A percentile compares a stretch with the other conserved stretches of the same genome.
Evolutionary conservation across 2,329 filamentous ascomycete genomes (phyloP).

Genomic region (Microcyclospora tardicrescens): DNA sequence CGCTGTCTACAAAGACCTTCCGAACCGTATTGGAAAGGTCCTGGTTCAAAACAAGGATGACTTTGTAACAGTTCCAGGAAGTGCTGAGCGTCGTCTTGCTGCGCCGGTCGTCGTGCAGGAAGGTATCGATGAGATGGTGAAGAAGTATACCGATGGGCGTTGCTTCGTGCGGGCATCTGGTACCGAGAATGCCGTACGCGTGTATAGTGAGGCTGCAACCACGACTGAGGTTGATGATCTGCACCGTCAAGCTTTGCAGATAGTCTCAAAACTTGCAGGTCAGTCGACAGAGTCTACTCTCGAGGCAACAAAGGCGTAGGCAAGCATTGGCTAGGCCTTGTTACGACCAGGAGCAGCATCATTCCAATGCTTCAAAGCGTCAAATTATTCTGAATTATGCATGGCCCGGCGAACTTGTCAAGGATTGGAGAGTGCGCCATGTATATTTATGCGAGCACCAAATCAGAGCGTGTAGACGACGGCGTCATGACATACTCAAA

Average conservation of each 20-base stretch:
- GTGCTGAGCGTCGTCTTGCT: conserved; percentile 73
- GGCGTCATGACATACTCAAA: no score
- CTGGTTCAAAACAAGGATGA: conserved; percentile 77
- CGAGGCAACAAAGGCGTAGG: no score
- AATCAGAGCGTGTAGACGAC: no score
- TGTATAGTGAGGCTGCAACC: conserved; percentile 89
- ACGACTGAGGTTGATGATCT: conserved; percentile 83
- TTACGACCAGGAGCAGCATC: no score
- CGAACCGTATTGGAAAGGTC: conserved; percentile 87
- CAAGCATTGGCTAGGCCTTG: no score
- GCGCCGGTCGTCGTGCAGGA: conserved; percentile 67
- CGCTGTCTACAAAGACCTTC: conserved; percentile 81
- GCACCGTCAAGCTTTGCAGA: conserved; percentile 41
- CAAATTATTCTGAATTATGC: no score
- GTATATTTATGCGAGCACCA: no score
- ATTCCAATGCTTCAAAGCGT: no score
- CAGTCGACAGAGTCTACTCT: no score
- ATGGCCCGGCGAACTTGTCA: no score
- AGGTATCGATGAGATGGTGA: conserved; percentile 75
- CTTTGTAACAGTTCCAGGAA: conserved; percentile 70
- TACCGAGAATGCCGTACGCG: conserved; percentile 89
- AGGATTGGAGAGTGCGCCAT: no score
- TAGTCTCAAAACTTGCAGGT: conserved; percentile 41
- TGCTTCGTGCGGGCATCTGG: conserved; percentile 87
- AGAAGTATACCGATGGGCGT: conserved; percentile 80